A percentile compares a stretch with the other conserved stretches of the same genome.
These are phyloP conservation scores for Sporobolomyces phaffii DNA, from an alignment of 768 basidiomycete genomes.

Conservation along the genomic window DNA sequence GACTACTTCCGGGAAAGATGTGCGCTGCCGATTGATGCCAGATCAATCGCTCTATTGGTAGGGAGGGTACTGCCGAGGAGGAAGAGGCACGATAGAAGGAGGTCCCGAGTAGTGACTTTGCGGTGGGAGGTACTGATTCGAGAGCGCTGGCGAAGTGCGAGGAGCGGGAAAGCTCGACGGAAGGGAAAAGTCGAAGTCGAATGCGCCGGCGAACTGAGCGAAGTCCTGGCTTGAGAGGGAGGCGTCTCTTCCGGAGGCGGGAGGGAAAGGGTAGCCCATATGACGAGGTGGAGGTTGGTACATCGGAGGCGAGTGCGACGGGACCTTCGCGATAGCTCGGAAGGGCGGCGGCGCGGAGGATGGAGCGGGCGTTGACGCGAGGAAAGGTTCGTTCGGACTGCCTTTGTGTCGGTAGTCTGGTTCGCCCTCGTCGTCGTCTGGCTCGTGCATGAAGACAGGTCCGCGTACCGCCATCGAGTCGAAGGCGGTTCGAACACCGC, in stretches of 20 bases:
- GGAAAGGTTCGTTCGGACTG: not conserved
- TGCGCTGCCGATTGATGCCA: too few species aligned
- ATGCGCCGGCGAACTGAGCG: conserved; percentile 1
- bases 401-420: not conserved
- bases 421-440: conserved; percentile 4
- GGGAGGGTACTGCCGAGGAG: too few species aligned
- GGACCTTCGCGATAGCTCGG: not conserved
- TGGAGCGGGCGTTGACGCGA: not conserved
- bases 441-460: conserved; percentile 15
- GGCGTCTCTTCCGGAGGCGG: too few species aligned
- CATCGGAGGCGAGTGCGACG: not conserved
- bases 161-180: not conserved
- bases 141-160: not conserved
- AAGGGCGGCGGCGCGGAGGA: not conserved
- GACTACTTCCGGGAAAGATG: too few species aligned
- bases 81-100: too few species aligned
- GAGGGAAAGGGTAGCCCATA: too few species aligned
- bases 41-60: too few species aligned
- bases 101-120: too few species aligned
- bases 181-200: conserved; percentile 22
- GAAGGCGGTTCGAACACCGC: conserved; percentile 12
- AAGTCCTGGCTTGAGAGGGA: too few species aligned
- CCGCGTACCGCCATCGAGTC: not conserved
- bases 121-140: too few species aligned
- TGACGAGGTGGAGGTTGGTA: too few species aligned